These are phyloP conservation scores for Ganoderma sp. DNA, from an alignment of 1,284 basidiomycete species.

Conservation along the genomic window DNA sequence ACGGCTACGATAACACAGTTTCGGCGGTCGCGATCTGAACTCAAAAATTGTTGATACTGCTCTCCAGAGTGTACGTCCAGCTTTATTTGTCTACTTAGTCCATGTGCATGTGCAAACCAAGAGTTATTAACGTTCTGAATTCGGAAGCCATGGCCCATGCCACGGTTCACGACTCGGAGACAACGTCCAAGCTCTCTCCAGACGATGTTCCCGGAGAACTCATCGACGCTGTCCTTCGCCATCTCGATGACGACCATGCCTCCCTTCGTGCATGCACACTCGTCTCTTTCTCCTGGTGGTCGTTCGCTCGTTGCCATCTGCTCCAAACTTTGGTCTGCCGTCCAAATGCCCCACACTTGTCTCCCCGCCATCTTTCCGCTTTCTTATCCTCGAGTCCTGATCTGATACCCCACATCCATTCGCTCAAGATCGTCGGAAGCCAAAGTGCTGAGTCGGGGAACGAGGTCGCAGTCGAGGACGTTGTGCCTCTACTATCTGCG, in stretches of 20 bases:
- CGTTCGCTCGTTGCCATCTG: constrained; percentile 1
- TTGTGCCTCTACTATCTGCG: not conserved
- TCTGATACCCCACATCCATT: not conserved
- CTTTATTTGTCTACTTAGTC: no score
- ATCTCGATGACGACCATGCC: not conserved
- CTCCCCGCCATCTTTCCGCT: not conserved
- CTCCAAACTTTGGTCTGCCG: not conserved
- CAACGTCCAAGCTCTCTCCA: not conserved
- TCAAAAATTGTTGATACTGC: no score
- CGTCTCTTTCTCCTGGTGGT: not conserved
- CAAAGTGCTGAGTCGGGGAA: not conserved
- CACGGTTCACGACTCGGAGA: not conserved
- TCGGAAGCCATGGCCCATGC: no score
- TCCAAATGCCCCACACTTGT: not conserved
- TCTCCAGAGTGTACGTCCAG: no score
- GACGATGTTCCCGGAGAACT: not conserved
- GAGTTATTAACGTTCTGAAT: no score
- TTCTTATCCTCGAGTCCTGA: not conserved
- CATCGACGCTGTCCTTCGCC: not conserved
- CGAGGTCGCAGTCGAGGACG: constrained; percentile 3
- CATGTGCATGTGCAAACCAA: no score
- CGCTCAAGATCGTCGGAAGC: constrained; percentile 2
- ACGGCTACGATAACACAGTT: no score
- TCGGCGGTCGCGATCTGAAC: no score
- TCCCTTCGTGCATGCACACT: not conserved